Evolutionary conservation across 2,329 filamentous ascomycete genomes (phyloP).

Genomic region (Phialocephala subalpina): DNA sequence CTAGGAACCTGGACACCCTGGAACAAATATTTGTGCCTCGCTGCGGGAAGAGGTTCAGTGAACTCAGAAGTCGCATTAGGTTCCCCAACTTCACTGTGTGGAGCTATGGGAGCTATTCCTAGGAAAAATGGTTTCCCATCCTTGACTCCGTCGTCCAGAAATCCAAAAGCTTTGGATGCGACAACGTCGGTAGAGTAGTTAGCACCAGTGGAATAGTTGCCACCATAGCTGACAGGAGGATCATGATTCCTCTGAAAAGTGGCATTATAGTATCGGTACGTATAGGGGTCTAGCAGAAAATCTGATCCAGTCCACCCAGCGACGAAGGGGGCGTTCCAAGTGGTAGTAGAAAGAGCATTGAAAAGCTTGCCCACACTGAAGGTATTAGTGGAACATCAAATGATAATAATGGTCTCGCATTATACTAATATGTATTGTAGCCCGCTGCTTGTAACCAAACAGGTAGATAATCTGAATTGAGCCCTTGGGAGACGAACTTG

Average conservation of each 20-base stretch:
- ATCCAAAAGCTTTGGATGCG: constrained; percentile 62
- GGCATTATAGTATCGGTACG: constrained; percentile 72
- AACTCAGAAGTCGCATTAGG: constrained; percentile 21
- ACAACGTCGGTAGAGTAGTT: constrained; percentile 60
- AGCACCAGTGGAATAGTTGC: constrained; percentile 38
- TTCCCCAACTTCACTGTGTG: constrained; percentile 62
- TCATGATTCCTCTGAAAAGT: constrained; percentile 68
- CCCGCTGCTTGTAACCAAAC: constrained; percentile 72
- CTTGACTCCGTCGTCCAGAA: constrained; percentile 66
- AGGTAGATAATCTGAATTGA: constrained; percentile 72
- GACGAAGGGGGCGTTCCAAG: no score
- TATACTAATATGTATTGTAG: constrained; percentile 76
- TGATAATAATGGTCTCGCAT: constrained; percentile 64
- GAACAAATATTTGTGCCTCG: constrained; percentile 69
- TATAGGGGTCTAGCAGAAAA: constrained; percentile 70
- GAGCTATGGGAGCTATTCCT: constrained; percentile 69
- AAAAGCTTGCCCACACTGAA: background rate
- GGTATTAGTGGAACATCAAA: constrained; percentile 62
- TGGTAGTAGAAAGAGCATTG: background rate
- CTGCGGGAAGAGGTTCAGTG: constrained; percentile 60
- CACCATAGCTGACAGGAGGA: constrained; percentile 60
- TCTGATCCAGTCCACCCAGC: constrained; percentile 54
- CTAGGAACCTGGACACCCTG: constrained; percentile 64
- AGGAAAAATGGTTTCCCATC: constrained; percentile 70
- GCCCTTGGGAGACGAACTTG: constrained; percentile 68